Evolutionary conservation across 129 eudicot species (phyloP).

Genomic region (Silybum marianum): DNA sequence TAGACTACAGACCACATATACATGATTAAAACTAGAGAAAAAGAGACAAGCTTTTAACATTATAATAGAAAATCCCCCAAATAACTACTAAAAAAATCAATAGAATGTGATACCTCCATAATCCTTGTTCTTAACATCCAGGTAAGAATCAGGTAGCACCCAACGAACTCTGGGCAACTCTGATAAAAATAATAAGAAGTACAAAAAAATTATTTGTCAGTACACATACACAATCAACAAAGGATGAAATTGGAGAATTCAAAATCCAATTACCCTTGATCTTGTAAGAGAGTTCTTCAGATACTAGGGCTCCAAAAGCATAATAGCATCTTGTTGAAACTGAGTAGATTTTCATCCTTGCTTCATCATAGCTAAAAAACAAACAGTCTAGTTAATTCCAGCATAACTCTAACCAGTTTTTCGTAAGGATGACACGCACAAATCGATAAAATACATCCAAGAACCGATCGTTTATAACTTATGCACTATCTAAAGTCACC

Average conservation of each 20-base stretch:
- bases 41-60: background rate
- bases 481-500: background rate
- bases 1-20: background rate
- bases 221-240: background rate
- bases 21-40: background rate
- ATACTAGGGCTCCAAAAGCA: conserved; percentile 98
- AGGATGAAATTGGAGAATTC: background rate
- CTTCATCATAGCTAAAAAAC: conserved; percentile 74
- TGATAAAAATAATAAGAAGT: conserved; percentile 19
- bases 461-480: background rate
- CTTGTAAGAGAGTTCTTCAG: conserved; percentile 86
- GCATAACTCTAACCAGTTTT: background rate
- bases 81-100: conserved; percentile 3
- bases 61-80: background rate
- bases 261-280: conserved; percentile 60
- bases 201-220: background rate
- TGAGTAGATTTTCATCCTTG: conserved; percentile 90
- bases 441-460: background rate
- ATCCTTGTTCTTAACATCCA: conserved; percentile 90
- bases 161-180: conserved; percentile 77
- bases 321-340: conserved; percentile 86
- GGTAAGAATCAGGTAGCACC: conserved; percentile 97
- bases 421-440: background rate
- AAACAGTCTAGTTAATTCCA: background rate
- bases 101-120: conserved; percentile 70